Evolutionary conservation across 257 asterid species (phyloP).

Genomic region (Petrea volubilis): DNA sequence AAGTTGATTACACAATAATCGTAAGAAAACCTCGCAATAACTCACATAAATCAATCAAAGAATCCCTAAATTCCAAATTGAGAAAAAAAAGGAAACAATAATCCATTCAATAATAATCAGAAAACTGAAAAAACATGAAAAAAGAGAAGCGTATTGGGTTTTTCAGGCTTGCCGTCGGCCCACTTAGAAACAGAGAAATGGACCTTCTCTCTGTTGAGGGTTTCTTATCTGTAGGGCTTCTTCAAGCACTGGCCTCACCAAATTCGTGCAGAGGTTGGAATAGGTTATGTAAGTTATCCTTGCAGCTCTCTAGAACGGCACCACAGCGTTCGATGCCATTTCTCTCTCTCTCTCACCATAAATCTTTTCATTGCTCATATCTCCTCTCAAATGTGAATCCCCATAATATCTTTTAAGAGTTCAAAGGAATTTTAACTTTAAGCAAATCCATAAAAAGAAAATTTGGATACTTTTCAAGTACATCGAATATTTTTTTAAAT

Average conservation of each 20-base stretch:
- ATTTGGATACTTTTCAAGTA: too few relatives aligned
- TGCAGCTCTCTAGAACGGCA: conserved; percentile 65
- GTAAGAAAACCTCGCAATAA: not conserved
- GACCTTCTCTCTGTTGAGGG: conserved; percentile 64
- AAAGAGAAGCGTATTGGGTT: conserved; percentile 40
- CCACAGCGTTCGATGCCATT: conserved; percentile 53
- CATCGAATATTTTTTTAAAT: too few relatives aligned
- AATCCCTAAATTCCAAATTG: not conserved
- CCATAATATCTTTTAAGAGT: too few relatives aligned
- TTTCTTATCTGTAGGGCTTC: conserved; percentile 54
- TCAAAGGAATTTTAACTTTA: too few relatives aligned
- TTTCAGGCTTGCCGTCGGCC: conserved; percentile 61
- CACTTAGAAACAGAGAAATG: conserved; percentile 58
- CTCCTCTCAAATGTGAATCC: too few relatives aligned
- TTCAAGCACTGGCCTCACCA: too few relatives aligned
- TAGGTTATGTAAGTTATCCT: too few relatives aligned
- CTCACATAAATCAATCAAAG: too few relatives aligned
- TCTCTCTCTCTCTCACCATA: not conserved
- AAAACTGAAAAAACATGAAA: too few relatives aligned
- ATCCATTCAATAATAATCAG: not conserved
- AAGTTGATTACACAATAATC: not conserved
- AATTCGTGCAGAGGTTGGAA: too few relatives aligned
- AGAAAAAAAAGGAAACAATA: not conserved
- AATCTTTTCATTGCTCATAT: too few relatives aligned
- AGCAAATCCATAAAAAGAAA: too few relatives aligned